Evolutionary conservation across 1,284 basidiomycete genomes (phyloP), one percentile per base, ranked within the genome.

Genomic region (Xerocomus nothofagi): DNA sequence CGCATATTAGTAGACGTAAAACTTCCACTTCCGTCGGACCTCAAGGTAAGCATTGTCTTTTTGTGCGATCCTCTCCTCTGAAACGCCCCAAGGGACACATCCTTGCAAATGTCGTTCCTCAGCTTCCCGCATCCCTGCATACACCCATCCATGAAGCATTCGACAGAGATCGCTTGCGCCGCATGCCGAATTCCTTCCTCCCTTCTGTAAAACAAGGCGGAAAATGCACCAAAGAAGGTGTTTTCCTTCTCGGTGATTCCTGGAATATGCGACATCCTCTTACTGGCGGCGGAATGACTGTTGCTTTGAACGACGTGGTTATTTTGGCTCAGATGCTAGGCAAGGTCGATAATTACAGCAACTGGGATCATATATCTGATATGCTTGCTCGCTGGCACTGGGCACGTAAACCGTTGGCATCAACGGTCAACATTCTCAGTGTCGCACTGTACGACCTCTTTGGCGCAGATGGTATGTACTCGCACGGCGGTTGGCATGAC

Each of bases 221-320:
- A 3, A 60, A 63, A 11, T 62, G 68, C 29, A 72, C 75, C 10
- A 87, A 84, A 54, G 75, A 83, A 47, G 94, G 95, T 18, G 86
- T 86, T 8, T 77, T 99, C 55, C 81, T 99, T 49, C 77, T 98
- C 34, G 97, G 97, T 5, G 97, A 99, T 68, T 87, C 96, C 1
- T 96, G 94, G 88, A 99, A 99, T 69, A 99, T 99, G 95, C 88
- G 97, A 1, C 97, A 99, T 71, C 96, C 97, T 0, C 78, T 99
- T 11, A 99, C 96, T 0, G 97, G 97, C 10, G 96, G 93, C 17
- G 94, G 94, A 6, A 98, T 98, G 94, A 94, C 92, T 1, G 93
- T 96, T 37, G 93, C 92, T 2, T 76, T 97, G 49, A 79, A 86
- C 64, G 94, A 97, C 59, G 88, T 89, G 14, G 84, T 93, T 15